Percentiles rank a stretch among this genome's conserved stretches.
Conservation (phyloP, 2,329 filamentous ascomycete genomes). For the Cylindrodendrum hubeiense region DNA sequence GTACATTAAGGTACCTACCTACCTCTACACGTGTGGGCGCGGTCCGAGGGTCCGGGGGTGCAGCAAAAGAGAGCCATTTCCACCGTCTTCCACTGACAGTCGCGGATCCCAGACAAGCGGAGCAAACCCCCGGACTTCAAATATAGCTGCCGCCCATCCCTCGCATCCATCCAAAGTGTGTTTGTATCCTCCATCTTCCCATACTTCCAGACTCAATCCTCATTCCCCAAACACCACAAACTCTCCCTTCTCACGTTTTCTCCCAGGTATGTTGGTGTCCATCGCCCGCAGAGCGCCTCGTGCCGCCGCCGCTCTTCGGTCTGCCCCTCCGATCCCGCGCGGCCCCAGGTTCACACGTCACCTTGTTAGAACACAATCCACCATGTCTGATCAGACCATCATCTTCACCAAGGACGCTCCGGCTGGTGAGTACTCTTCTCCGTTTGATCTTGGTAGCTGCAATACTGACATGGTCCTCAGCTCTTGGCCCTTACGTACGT, state of each 20-base stretch:
- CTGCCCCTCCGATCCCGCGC: conserved; percentile 29
- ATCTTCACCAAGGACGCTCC: conserved; percentile 71
- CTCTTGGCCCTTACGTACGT: conserved; percentile 74
- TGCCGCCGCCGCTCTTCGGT: conserved; percentile 34
- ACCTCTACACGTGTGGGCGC: conserved; percentile 6
- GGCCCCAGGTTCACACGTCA: conserved; percentile 48
- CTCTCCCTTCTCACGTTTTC: background rate
- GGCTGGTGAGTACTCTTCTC: conserved; percentile 60
- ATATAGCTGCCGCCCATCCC: conserved; percentile 17
- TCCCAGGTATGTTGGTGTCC: conserved; percentile 39
- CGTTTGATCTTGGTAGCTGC: background rate
- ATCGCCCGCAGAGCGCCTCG: conserved; percentile 40
- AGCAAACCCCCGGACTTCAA: conserved; percentile 24
- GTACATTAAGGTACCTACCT: no score
- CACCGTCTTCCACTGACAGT: conserved; percentile 22
- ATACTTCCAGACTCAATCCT: background rate
- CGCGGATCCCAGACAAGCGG: conserved; percentile 23
- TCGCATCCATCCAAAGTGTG: conserved; percentile 18
- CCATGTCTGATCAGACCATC: conserved; percentile 61
- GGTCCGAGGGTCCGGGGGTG: background rate
- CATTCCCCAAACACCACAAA: background rate
- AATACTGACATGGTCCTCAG: conserved; percentile 50
- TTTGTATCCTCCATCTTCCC: background rate
- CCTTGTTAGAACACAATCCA: conserved; percentile 50
- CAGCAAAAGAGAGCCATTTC: conserved; percentile 22